Evolutionary conservation across 768 basidiomycete species (phyloP).

Genomic region (Hericium rajendrae): DNA sequence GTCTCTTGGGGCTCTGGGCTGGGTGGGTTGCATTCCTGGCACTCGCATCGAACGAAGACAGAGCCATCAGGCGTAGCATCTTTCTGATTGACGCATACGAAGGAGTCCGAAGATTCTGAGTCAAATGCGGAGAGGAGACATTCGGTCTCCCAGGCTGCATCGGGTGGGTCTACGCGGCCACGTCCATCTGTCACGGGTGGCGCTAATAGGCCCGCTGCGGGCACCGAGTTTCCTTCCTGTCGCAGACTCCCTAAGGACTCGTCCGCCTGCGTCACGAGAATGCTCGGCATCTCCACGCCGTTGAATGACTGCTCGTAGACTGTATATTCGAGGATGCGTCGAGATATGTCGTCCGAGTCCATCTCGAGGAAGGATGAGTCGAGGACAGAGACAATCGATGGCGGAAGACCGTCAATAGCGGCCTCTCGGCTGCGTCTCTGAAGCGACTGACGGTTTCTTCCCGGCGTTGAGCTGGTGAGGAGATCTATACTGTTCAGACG

Average conservation of each 20-base stretch:
- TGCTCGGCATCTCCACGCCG: constrained; percentile 1
- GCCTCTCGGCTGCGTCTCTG: background rate
- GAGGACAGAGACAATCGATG: background rate
- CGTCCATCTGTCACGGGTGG: background rate
- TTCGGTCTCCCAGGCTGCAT: background rate
- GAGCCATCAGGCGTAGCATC: background rate
- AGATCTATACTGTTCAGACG: background rate
- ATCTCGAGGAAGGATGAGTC: background rate
- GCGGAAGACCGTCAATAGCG: background rate
- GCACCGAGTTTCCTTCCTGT: background rate
- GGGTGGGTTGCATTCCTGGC: background rate
- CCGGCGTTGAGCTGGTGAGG: background rate
- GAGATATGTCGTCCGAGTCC: background rate
- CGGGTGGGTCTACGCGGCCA: background rate
- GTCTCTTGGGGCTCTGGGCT: background rate
- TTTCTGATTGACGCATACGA: background rate
- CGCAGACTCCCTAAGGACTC: background rate
- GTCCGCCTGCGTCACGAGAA: constrained; percentile 1
- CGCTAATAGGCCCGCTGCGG: background rate
- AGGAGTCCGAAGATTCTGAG: background rate
- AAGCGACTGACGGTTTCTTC: background rate
- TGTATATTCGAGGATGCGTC: background rate
- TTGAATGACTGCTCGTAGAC: constrained; percentile 1
- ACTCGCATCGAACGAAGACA: background rate
- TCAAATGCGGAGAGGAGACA: background rate